phyloP scores from a whole-genome alignment of 805 yeast genomes.

The Isabelozyma gotoi region DNA sequence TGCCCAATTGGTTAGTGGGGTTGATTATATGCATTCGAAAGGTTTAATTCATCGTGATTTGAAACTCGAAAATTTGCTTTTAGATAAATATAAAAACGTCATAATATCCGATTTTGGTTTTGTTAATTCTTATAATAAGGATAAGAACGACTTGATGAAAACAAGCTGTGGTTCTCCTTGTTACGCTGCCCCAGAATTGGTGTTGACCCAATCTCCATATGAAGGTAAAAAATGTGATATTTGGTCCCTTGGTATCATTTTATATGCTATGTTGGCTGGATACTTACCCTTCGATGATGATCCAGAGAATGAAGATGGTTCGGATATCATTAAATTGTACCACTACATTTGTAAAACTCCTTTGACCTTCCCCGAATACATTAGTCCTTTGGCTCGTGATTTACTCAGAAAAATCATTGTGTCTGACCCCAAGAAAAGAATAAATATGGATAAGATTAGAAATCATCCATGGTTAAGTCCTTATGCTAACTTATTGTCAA shows the following conservation, averaged over 20 bases:
- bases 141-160: constrained; percentile 74
- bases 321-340: constrained; percentile 86
- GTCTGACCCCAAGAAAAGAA: constrained; percentile 79
- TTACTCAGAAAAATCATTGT: constrained; percentile 80
- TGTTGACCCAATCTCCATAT: constrained; percentile 81
- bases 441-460: constrained; percentile 65
- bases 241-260: constrained; percentile 95
- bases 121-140: constrained; percentile 75
- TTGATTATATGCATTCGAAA: constrained; percentile 80
- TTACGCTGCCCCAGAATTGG: constrained; percentile 97
- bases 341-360: constrained; percentile 90
- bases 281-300: constrained; percentile 98
- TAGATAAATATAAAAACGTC: constrained; percentile 84
- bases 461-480: constrained; percentile 88
- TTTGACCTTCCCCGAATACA: constrained; percentile 91
- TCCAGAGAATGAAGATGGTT: constrained; percentile 93
- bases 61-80: constrained; percentile 68
- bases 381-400: constrained; percentile 89
- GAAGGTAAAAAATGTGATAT: constrained; percentile 92
- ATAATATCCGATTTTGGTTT: constrained; percentile 92
- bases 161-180: constrained; percentile 98
- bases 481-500: constrained; percentile 76
- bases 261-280: constrained; percentile 96
- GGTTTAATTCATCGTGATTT: constrained; percentile 80
- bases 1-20: constrained; percentile 93